Percentiles rank a stretch among this genome's conserved stretches.
phyloP scores from a whole-genome alignment of 768 basidiomycete species.

The Mycena olivaceomarginata region DNA sequence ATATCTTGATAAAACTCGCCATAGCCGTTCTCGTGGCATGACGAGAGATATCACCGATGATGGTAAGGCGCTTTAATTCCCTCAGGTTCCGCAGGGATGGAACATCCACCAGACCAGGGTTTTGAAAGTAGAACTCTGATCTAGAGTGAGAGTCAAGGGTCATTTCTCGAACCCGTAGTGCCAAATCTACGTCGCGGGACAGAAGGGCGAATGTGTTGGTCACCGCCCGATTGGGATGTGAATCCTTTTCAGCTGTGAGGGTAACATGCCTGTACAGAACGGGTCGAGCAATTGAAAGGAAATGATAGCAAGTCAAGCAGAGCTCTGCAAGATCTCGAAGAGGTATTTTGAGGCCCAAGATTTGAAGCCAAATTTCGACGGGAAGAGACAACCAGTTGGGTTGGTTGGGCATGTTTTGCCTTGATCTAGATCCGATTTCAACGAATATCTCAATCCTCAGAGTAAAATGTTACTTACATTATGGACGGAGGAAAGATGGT shows the following conservation, averaged over 20 bases:
- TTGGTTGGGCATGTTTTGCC: neutral
- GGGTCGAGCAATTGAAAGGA: slow-evolving; percentile 28
- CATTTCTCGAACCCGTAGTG: slow-evolving; percentile 27
- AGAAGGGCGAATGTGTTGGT: slow-evolving; percentile 29
- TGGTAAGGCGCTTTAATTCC: slow-evolving; percentile 33
- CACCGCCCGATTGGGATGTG: neutral
- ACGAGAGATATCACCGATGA: slow-evolving; percentile 33
- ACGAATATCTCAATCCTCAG: too few relatives aligned
- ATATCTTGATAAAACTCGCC: slow-evolving; percentile 18
- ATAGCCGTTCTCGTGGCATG: slow-evolving; percentile 2
- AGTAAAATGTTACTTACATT: too few relatives aligned
- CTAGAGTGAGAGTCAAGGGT: slow-evolving; percentile 26
- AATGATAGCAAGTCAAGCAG: slow-evolving; percentile 31
- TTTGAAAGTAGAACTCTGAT: slow-evolving; percentile 7
- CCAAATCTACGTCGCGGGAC: slow-evolving; percentile 26
- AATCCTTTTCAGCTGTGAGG: slow-evolving; percentile 12
- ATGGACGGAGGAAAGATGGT: too few relatives aligned
- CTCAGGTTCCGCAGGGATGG: slow-evolving; percentile 31
- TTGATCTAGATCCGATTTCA: too few relatives aligned
- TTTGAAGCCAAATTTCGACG: slow-evolving; percentile 33
- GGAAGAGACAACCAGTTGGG: slow-evolving; percentile 32
- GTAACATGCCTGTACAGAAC: slow-evolving; percentile 13
- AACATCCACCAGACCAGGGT: slow-evolving; percentile 27
- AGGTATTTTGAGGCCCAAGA: slow-evolving; percentile 4
- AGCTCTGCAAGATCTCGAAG: slow-evolving; percentile 19